Percentiles rank a stretch among this genome's conserved stretches.
Conservation (phyloP, 225 moss, liverwort and hornwort species). For the Polytrichum formosum region DNA sequence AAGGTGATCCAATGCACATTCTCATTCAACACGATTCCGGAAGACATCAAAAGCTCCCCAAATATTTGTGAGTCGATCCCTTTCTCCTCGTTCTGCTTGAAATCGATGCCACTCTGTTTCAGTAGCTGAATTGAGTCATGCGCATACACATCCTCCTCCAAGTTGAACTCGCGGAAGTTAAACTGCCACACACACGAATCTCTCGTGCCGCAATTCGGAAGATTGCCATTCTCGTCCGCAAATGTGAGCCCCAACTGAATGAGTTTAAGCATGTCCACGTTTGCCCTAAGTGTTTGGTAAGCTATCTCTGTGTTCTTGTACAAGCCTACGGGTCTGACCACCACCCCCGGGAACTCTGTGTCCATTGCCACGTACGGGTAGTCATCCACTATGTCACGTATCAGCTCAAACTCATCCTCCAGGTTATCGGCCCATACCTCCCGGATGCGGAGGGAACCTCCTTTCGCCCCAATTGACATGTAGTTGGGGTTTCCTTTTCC, state of each 20-base stretch:
- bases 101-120: slow-evolving; percentile 92
- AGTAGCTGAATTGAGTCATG: slow-evolving; percentile 97
- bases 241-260: slow-evolving; percentile 99
- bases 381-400: slow-evolving; percentile 97
- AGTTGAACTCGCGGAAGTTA: slow-evolving; percentile 97
- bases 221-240: slow-evolving; percentile 88
- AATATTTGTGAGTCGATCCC: slow-evolving; percentile 95
- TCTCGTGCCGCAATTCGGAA: slow-evolving; percentile 85
- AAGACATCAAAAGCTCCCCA: slow-evolving; percentile 97
- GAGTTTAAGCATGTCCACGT: slow-evolving; percentile 98
- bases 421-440: slow-evolving; percentile 99
- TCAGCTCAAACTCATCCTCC: slow-evolving; percentile 98
- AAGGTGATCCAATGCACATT: slow-evolving; percentile 99
- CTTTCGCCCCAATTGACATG: slow-evolving; percentile 66
- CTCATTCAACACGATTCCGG: slow-evolving; percentile 97
- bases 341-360: slow-evolving; percentile 98
- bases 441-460: slow-evolving; percentile 97
- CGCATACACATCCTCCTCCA: slow-evolving; percentile 94
- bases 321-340: slow-evolving; percentile 90
- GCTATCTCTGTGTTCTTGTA: slow-evolving; percentile 97
- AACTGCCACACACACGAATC: slow-evolving; percentile 99
- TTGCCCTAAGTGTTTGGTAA: slow-evolving; percentile 95
- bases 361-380: slow-evolving; percentile 98
- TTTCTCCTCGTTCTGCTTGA: slow-evolving; percentile 87
- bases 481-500: slow-evolving; percentile 37